Conservation (phyloP, 1,284 basidiomycete genomes). For the Xerocomus nothofagi region DNA sequence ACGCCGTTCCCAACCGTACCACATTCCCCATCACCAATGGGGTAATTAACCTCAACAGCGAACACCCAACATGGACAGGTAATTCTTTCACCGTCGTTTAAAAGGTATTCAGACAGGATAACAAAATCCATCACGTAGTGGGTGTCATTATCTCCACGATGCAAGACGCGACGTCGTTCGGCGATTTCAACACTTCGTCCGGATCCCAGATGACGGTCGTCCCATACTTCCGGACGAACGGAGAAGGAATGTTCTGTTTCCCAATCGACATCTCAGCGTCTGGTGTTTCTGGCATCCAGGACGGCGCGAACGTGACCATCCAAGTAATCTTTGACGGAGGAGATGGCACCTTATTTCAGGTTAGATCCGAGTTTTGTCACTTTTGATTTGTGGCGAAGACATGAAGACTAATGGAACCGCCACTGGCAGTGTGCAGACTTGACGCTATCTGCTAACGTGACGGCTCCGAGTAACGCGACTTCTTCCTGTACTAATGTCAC, state of each 20-base stretch:
- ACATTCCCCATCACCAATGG: conserved; percentile 55
- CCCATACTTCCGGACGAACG: conserved; percentile 43
- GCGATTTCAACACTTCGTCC: conserved; percentile 48
- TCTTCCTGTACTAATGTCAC: conserved; percentile 26
- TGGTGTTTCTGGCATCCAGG: conserved; percentile 44
- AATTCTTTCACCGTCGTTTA: neutral
- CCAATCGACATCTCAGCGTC: conserved; percentile 49
- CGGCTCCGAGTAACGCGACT: conserved; percentile 27
- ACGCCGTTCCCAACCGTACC: conserved; percentile 45
- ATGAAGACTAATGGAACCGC: neutral
- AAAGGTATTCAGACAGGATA: neutral
- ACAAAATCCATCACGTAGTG: conserved; percentile 24
- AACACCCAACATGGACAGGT: conserved; percentile 45
- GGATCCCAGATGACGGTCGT: conserved; percentile 41
- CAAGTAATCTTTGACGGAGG: conserved; percentile 51
- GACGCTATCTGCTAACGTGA: conserved; percentile 28
- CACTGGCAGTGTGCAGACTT: conserved; percentile 32
- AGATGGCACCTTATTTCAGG: conserved; percentile 58
- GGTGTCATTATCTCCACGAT: conserved; percentile 45
- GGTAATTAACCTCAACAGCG: conserved; percentile 42
- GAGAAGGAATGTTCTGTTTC: conserved; percentile 52
- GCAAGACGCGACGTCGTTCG: conserved; percentile 51
- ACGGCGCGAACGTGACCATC: conserved; percentile 49
- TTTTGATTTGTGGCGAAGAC: neutral
- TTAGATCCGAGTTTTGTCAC: too few species aligned